A percentile compares a stretch with the other conserved stretches of the same genome.
Conservation (phyloP, 345 rosid genomes). For the Anacardium occidentale region DNA sequence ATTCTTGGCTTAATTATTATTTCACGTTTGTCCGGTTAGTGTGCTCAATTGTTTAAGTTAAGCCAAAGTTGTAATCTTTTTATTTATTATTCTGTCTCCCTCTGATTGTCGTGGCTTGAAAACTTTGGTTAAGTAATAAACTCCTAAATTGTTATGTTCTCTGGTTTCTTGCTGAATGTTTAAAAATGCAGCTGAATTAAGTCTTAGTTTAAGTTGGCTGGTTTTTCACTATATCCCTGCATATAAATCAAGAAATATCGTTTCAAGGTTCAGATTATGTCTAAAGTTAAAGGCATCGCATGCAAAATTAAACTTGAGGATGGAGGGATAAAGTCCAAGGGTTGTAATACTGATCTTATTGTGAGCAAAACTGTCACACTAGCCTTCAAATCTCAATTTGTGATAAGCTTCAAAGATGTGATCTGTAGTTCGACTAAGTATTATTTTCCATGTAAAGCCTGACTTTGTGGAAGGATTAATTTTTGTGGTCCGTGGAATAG, state of each 20-base stretch:
- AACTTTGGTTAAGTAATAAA: not conserved
- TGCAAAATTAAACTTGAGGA: slow-evolving; percentile 16
- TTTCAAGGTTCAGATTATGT: slow-evolving; percentile 45
- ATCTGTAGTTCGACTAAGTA: not conserved
- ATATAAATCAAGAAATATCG: slow-evolving; percentile 20
- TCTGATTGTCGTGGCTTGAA: not conserved
- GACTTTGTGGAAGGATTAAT: not conserved
- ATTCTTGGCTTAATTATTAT: not conserved
- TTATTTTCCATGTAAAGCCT: not conserved
- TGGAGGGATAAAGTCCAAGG: slow-evolving; percentile 15
- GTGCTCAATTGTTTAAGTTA: not conserved
- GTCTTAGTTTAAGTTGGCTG: not conserved
- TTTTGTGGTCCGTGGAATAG: not conserved
- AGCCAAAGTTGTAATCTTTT: not conserved
- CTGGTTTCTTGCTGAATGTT: not conserved
- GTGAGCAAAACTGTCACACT: slow-evolving; percentile 33
- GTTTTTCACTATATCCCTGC: not conserved
- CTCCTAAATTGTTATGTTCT: not conserved
- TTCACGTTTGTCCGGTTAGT: not conserved
- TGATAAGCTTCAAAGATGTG: slow-evolving; percentile 1
- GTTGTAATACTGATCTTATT: slow-evolving; percentile 32
- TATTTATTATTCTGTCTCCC: not conserved
- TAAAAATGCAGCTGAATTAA: slow-evolving; percentile 2
- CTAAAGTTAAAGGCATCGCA: slow-evolving; percentile 26
- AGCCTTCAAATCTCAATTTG: not conserved